phyloP scores from a whole-genome alignment of 306 rosid genomes.

The Oemleria cerasiformis region DNA sequence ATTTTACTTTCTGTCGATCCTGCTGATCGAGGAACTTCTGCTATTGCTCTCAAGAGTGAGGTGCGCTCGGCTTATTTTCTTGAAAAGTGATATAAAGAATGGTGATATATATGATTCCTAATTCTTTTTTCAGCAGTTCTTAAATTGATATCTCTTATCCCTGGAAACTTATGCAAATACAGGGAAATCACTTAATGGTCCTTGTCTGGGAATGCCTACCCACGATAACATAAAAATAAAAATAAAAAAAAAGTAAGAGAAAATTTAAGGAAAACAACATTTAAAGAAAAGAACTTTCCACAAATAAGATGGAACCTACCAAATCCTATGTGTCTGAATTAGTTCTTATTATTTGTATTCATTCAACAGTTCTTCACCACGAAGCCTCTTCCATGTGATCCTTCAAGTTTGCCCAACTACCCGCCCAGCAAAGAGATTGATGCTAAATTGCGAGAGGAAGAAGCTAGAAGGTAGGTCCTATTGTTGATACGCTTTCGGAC shows the following conservation, averaged over 20 bases:
- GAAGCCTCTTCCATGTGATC: constrained; percentile 78
- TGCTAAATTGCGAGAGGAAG: constrained; percentile 63
- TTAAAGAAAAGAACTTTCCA: no score
- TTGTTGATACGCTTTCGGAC: not conserved
- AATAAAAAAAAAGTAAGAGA: no score
- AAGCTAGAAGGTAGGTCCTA: constrained; percentile 61
- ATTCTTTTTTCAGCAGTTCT: not conserved
- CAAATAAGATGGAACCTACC: not conserved
- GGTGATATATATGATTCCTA: constrained; percentile 1
- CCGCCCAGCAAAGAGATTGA: constrained; percentile 96
- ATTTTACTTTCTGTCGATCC: constrained; percentile 80
- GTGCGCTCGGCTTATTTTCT: constrained; percentile 30
- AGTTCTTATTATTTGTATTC: constrained; percentile 9
- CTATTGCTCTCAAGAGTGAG: constrained; percentile 71
- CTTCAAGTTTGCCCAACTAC: constrained; percentile 83
- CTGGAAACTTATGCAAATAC: not conserved
- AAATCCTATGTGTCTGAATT: not conserved
- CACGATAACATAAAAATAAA: no score
- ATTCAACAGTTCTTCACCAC: constrained; percentile 65
- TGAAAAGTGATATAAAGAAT: not conserved
- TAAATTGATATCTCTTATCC: not conserved
- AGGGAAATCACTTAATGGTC: no score
- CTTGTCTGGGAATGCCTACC: no score
- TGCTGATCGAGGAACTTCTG: constrained; percentile 68
- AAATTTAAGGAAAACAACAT: no score